These are phyloP conservation scores for Penicillium diatomitis DNA, from an alignment of 495 filamentous ascomycete genomes.

Conservation along the genomic window DNA sequence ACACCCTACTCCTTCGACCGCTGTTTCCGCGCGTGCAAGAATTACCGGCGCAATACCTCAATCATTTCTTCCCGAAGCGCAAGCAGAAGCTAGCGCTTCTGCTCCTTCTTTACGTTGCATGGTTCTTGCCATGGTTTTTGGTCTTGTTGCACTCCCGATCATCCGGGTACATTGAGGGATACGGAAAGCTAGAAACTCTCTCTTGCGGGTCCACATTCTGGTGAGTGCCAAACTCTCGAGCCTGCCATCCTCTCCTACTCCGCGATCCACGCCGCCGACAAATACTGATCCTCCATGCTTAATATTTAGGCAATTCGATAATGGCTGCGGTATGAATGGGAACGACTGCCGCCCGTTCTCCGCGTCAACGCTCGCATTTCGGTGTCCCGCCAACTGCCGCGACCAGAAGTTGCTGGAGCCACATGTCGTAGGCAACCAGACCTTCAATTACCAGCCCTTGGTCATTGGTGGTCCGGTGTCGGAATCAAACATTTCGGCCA, in stretches of 20 bases:
- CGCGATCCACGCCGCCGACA: too few species aligned
- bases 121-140: conserved; percentile 64
- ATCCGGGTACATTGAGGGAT: conserved; percentile 58
- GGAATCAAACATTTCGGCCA: conserved; percentile 22
- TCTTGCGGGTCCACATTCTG: conserved; percentile 56
- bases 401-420: conserved; percentile 58
- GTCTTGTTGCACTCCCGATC: conserved; percentile 56
- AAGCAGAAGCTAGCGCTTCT: conserved; percentile 51
- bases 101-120: conserved; percentile 53
- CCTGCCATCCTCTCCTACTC: too few species aligned
- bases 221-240: conserved; percentile 22
- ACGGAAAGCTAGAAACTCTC: conserved; percentile 55
- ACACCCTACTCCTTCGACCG: conserved; percentile 55
- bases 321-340: conserved; percentile 71
- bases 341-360: conserved; percentile 74
- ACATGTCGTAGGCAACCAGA: conserved; percentile 63
- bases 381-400: conserved; percentile 70
- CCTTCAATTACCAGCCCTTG: conserved; percentile 58
- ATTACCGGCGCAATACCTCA: conserved; percentile 53
- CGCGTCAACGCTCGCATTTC: conserved; percentile 59
- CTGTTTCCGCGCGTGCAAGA: conserved; percentile 61
- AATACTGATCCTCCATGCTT: not conserved
- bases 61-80: conserved; percentile 53
- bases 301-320: conserved; percentile 50
- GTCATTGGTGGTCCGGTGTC: conserved; percentile 65